These are phyloP conservation scores for Trifolium fragiferum DNA, from an alignment of 306 rosid species.

Conservation along the genomic window DNA sequence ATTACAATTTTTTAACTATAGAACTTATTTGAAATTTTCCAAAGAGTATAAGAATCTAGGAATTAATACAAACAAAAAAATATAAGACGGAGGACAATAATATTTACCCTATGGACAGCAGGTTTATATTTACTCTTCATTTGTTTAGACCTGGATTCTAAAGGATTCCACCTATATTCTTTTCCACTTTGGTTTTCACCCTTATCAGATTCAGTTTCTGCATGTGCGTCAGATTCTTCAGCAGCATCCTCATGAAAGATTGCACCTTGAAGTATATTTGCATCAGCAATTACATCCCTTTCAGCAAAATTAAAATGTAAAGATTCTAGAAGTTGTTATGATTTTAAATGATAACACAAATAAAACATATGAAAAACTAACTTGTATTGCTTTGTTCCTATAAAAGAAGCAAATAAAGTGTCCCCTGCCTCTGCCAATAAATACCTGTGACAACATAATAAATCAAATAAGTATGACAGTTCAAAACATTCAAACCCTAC, in stretches of 20 bases:
- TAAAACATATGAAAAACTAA: slow-evolving; percentile 48
- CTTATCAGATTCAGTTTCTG: slow-evolving; percentile 47
- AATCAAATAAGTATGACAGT: slow-evolving; percentile 23
- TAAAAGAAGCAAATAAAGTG: slow-evolving; percentile 95
- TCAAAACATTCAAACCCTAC: slow-evolving; percentile 17
- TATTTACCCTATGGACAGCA: slow-evolving; percentile 88
- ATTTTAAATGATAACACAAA: slow-evolving; percentile 31
- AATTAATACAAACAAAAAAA: slow-evolving; percentile 13
- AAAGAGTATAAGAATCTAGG: slow-evolving; percentile 1
- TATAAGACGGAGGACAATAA: slow-evolving; percentile 10
- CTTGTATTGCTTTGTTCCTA: slow-evolving; percentile 98
- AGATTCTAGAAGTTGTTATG: slow-evolving; percentile 34
- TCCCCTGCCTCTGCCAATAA: slow-evolving; percentile 97
- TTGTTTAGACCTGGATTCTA: slow-evolving; percentile 72
- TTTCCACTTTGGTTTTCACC: slow-evolving; percentile 61
- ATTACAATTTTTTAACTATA: neutral
- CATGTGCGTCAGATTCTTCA: slow-evolving; percentile 57
- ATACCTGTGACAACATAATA: slow-evolving; percentile 64
- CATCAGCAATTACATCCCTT: slow-evolving; percentile 96
- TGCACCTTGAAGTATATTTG: slow-evolving; percentile 96
- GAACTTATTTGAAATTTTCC: slow-evolving; percentile 5
- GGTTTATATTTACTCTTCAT: slow-evolving; percentile 69
- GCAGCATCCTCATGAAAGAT: slow-evolving; percentile 88
- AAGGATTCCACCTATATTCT: slow-evolving; percentile 72
- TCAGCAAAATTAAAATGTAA: slow-evolving; percentile 46